Conservation (phyloP, 2,329 filamentous ascomycete genomes). For the Epichloe sylvatica region DNA sequence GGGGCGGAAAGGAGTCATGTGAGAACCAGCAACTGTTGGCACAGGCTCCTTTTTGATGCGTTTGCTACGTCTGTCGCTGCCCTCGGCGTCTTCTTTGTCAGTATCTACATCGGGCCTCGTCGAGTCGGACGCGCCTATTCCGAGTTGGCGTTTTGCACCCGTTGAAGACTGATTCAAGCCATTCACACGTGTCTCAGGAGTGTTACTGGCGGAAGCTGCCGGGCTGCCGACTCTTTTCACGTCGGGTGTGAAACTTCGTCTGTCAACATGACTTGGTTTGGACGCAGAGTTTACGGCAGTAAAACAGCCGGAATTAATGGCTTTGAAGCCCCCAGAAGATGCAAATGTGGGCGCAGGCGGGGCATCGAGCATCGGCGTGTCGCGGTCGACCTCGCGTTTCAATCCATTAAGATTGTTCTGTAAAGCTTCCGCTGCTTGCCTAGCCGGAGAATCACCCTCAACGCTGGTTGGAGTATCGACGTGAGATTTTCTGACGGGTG, state of each 20-base stretch:
- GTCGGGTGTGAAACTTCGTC: slow-evolving; percentile 47
- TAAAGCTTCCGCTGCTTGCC: slow-evolving; percentile 38
- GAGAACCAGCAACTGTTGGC: slow-evolving; percentile 84
- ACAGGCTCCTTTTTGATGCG: slow-evolving; percentile 74
- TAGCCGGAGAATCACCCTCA: slow-evolving; percentile 53
- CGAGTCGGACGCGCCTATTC: slow-evolving; percentile 34
- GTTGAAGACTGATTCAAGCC: slow-evolving; percentile 36
- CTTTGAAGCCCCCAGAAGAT: slow-evolving; percentile 16
- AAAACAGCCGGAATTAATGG: slow-evolving; percentile 43
- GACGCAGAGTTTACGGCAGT: slow-evolving; percentile 62
- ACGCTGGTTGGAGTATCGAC: slow-evolving; percentile 45
- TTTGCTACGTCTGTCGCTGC: slow-evolving; percentile 72
- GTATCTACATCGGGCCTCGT: slow-evolving; percentile 32
- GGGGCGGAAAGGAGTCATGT: slow-evolving; percentile 89
- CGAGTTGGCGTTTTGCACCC: slow-evolving; percentile 62
- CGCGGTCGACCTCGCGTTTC: slow-evolving; percentile 33
- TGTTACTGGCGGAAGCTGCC: slow-evolving; percentile 47
- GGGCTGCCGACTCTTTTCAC: slow-evolving; percentile 49
- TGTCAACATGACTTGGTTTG: slow-evolving; percentile 49
- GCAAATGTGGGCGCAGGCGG: slow-evolving; percentile 21
- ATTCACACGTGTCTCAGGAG: slow-evolving; percentile 48
- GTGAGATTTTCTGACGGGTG: slow-evolving; percentile 53
- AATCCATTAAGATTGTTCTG: slow-evolving; percentile 33
- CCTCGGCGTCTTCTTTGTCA: slow-evolving; percentile 46
- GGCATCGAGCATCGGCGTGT: slow-evolving; percentile 34